Evolutionary conservation across 164 flowering plant genomes (phyloP), one percentile per base, ranked within the genome.

Genomic region (Vitis rupestris): DNA sequence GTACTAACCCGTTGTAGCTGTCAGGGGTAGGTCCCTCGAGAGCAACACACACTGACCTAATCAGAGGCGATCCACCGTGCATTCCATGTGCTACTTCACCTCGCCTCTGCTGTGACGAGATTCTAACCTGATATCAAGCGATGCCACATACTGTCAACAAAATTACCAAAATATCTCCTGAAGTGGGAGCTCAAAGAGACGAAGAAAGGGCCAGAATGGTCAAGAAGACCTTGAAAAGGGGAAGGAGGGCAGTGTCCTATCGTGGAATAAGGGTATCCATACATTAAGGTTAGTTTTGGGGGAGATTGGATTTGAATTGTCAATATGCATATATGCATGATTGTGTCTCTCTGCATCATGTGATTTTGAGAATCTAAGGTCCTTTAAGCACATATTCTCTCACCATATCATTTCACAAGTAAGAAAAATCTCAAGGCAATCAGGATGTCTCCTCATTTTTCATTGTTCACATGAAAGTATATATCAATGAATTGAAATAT

Each of bases 221-320:
- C 30, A 60, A 59, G 56, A 72, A 69, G 72, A 37, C 6, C 44
- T 37, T 37, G 44, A 37, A 37, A 37, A 37, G 44, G 44, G 44
- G 44, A 37, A 62, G 75, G 73, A 60, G 70, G 68, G 53, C 73
- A 67, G 50, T 64, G 72, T 74, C 67, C 68, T n/a, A 55, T 60
- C 70, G 81, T 70, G 77, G 77, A 78, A 74, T 71, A 65, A 6
- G 69, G 70, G 70, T 10, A 63, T 73, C 76, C 76, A 67, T 70
- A 52, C 72, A 30, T 53, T 74, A 29, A 61, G 53, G 59, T 61
- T 72, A 44, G 9, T 59, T 51, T 11, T 23, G 27, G 59, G 50
- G 8, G 14, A 10, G 49, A 17, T 9, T 50, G 44, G 53, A 59
- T 17, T 8, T 64, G 8, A 12, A 55, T n/a, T 64, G 56, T 56